Base-by-base conservation (phyloP, 2,329 filamentous ascomycete genomes). In the Ophiocordyceps camponoti-floridani region DNA sequence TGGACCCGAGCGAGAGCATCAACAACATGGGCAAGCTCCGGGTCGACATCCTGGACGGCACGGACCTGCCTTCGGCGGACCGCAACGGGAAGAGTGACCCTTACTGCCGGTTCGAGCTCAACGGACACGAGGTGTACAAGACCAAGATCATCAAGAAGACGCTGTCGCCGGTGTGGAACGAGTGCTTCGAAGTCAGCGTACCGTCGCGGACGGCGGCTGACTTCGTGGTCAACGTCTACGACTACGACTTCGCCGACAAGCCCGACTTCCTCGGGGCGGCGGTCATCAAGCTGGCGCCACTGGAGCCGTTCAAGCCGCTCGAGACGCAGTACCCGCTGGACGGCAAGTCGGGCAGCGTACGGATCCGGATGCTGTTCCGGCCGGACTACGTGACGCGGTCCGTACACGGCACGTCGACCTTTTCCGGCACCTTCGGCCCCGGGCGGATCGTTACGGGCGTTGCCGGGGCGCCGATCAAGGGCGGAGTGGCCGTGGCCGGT, bases 111-210 rank as follows among this genome's bases (percentile, higher is more conserved):
- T 98, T 98, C 60, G 77, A 84, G 50, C 72, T 96, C 51, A 89
- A 94, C 55, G 88, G 82, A 42, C 79, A 86, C 55, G 84, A 93
- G 46, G 75, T 96, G 1, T 87, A 85, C 76, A 98, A 96, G 72
- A 94, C 88, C 41, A 93, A 95, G 65, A 79, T 81, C 2, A 81
- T 89, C 60, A 98, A 96, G 75, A 98, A 98, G 74, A 96, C 91
- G 0, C 73, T 98, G 4, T 80, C 91, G 52, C 91, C 91, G 0
- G 75, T 78, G 0, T 98, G 93, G 93, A 96, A 96, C 57, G 91
- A 98, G 58, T 88, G 79, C 61, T 98, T 98, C 56, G 88, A 95
- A 60, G 72, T 85, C 1, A 70, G 79, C 1, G 68, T 98, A 44
- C 79, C 84, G 16, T 94, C 87, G 13, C 75, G 91, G 47, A 94